Evolutionary conservation across 1,284 basidiomycete genomes (phyloP).

Genomic region (Cerrena zonata): DNA sequence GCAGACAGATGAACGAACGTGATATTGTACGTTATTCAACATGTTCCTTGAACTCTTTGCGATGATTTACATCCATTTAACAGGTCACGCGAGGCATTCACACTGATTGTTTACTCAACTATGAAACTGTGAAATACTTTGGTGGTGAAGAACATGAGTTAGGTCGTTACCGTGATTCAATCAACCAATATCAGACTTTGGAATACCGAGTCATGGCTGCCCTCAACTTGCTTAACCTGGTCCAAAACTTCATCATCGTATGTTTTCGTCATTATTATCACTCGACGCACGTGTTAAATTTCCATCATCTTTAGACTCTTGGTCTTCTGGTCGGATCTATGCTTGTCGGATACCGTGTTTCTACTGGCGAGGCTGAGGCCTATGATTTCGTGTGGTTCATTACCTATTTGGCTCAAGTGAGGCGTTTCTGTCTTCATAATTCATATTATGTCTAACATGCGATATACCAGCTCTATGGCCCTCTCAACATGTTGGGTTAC

Average conservation of each 20-base stretch:
- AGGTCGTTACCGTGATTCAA: constrained; percentile 65
- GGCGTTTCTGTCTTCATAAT: constrained; percentile 13
- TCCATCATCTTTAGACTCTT: constrained; percentile 41
- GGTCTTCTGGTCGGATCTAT: constrained; percentile 75
- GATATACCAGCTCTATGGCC: constrained; percentile 57
- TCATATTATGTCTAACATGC: constrained; percentile 5
- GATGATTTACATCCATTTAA: constrained; percentile 3
- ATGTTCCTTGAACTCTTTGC: background rate
- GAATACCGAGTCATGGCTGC: constrained; percentile 75
- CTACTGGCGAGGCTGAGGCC: constrained; percentile 40
- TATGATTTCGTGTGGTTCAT: constrained; percentile 75
- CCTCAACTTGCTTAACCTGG: constrained; percentile 65
- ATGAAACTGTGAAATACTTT: constrained; percentile 84
- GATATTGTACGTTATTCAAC: constrained; percentile 47
- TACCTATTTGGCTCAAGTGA: constrained; percentile 71
- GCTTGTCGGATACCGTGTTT: constrained; percentile 67
- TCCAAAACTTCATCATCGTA: constrained; percentile 77
- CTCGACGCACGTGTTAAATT: constrained; percentile 3
- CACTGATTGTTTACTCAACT: constrained; percentile 75
- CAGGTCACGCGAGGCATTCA: constrained; percentile 72
- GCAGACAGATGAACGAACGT: constrained; percentile 72
- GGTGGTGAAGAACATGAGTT: constrained; percentile 78
- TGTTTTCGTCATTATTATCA: constrained; percentile 20
- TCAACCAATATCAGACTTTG: constrained; percentile 70
- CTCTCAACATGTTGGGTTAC: constrained; percentile 68